These are phyloP conservation scores for Daldinia sp. DNA, from an alignment of 2,329 filamentous ascomycete genomes.

Conservation along the genomic window DNA sequence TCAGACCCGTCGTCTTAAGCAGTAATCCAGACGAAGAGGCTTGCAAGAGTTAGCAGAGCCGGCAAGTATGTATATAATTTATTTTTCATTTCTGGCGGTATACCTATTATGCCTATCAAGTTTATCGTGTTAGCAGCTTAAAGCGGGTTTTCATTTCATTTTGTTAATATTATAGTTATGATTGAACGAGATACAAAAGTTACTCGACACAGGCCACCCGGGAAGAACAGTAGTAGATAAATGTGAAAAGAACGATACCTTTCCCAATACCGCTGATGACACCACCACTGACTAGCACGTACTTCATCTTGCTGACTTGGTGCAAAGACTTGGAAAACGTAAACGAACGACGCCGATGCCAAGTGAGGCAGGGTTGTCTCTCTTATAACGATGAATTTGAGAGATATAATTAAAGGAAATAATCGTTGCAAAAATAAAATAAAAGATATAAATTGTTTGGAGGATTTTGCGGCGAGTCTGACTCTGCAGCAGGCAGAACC, in stretches of 20 bases:
- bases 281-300: slow-evolving; percentile 83
- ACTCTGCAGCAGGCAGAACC: background rate
- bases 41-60: slow-evolving; percentile 56
- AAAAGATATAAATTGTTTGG: background rate
- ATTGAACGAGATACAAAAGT: background rate
- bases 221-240: background rate
- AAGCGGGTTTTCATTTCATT: background rate
- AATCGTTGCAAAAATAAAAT: background rate
- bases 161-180: background rate
- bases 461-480: background rate
- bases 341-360: background rate
- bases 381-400: background rate
- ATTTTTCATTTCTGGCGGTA: slow-evolving; percentile 17
- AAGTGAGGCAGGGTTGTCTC: background rate
- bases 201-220: background rate
- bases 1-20: slow-evolving; percentile 81
- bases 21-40: slow-evolving; percentile 77
- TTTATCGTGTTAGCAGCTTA: slow-evolving; percentile 6
- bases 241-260: slow-evolving; percentile 17
- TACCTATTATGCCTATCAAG: slow-evolving; percentile 40
- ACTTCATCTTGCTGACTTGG: slow-evolving; percentile 69
- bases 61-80: background rate
- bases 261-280: slow-evolving; percentile 47
- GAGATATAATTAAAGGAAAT: background rate
- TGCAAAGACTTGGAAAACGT: background rate